Conservation (phyloP, 345 rosid genomes). For the Eucalyptus sideroxylon region DNA sequence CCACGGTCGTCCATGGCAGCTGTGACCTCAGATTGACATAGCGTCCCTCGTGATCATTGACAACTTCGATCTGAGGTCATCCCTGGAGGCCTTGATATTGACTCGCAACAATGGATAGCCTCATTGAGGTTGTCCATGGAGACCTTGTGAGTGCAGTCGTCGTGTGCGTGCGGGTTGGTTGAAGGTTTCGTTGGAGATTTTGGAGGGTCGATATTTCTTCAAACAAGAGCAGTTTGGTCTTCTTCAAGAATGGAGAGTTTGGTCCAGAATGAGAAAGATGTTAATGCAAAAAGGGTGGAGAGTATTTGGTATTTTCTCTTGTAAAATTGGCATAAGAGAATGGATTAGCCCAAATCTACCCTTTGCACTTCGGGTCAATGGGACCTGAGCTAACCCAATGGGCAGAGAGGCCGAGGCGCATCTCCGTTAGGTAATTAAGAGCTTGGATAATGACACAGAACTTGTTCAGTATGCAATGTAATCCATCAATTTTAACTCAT, state of each 20-base stretch:
- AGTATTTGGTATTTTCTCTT: neutral
- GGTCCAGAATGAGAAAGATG: neutral
- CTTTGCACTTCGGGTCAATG: neutral
- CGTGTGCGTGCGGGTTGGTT: too few relatives aligned
- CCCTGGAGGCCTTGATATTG: neutral
- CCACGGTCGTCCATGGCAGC: neutral
- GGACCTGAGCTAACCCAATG: neutral
- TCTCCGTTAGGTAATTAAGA: neutral
- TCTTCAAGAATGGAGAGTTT: neutral
- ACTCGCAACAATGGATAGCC: neutral
- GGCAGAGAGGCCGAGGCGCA: neutral
- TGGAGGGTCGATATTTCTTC: neutral
- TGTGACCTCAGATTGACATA: neutral
- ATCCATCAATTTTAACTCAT: too few relatives aligned
- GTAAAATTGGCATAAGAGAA: neutral
- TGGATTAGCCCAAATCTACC: neutral
- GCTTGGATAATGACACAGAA: neutral
- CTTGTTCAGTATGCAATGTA: too few relatives aligned
- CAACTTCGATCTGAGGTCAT: neutral
- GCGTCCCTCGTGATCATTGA: neutral
- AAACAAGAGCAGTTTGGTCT: neutral
- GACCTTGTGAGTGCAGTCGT: neutral
- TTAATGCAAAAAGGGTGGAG: neutral
- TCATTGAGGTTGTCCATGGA: neutral
- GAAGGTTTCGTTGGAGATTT: neutral